These are phyloP conservation scores for Flaveria ramosissima DNA, from an alignment of 129 eudicot species.

Conservation along the genomic window DNA sequence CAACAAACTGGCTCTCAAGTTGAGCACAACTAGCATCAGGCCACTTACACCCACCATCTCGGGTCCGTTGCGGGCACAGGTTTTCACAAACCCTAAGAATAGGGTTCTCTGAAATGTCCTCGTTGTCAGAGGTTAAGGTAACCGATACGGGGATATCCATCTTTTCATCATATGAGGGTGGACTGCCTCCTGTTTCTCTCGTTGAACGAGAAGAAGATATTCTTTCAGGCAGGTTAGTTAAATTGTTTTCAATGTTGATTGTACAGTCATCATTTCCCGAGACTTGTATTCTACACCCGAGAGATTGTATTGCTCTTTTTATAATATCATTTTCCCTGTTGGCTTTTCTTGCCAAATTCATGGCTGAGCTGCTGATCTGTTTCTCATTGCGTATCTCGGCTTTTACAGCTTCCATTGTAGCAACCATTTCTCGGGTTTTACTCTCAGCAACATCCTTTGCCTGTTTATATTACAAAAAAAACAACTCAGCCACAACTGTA, in stretches of 20 bases:
- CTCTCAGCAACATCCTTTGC: conserved; percentile 81
- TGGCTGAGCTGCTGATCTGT: conserved; percentile 67
- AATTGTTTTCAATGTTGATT: conserved; percentile 66
- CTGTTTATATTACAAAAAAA: conserved; percentile 43
- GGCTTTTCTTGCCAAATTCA: conserved; percentile 61
- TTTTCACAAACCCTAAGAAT: conserved; percentile 66
- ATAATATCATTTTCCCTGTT: conserved; percentile 70
- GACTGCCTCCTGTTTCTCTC: conserved; percentile 33
- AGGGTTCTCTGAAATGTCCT: conserved; percentile 45
- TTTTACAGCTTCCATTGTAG: conserved; percentile 57
- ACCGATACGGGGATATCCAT: conserved; percentile 56
- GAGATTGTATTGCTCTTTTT: conserved; percentile 82
- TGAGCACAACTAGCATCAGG: conserved; percentile 96
- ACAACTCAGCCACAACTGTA: neutral
- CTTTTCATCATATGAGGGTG: conserved; percentile 44
- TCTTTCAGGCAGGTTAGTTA: conserved; percentile 50
- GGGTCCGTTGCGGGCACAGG: conserved; percentile 67
- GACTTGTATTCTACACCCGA: conserved; percentile 75
- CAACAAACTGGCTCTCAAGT: conserved; percentile 83
- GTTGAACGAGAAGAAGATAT: conserved; percentile 43
- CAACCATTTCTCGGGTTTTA: conserved; percentile 53
- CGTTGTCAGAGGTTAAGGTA: conserved; percentile 41
- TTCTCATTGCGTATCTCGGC: conserved; percentile 73
- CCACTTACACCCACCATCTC: conserved; percentile 92
- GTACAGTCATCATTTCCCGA: conserved; percentile 72